Conservation (phyloP, 2,329 filamentous ascomycete species). For the Stagonosporopsis rhizophila region DNA sequence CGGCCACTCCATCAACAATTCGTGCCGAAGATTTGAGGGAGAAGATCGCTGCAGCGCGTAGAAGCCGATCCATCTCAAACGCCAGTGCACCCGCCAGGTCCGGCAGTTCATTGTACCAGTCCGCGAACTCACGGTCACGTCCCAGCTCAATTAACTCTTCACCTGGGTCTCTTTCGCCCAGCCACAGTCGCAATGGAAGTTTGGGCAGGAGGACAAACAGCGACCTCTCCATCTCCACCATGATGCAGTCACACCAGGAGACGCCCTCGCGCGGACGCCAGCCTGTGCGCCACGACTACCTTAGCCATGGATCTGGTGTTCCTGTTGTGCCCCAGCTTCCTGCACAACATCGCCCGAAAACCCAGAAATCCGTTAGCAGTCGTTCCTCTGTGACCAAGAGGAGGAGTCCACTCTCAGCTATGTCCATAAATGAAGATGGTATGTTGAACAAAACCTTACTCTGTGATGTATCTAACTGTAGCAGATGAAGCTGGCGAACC, state of each 20-base stretch:
- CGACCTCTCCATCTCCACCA: slow-evolving; percentile 32
- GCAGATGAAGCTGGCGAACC: slow-evolving; percentile 14
- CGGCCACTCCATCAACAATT: slow-evolving; percentile 22
- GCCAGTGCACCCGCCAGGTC: slow-evolving; percentile 3
- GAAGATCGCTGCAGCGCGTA: slow-evolving; percentile 28
- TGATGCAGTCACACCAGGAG: slow-evolving; percentile 33
- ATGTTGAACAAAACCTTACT: not conserved
- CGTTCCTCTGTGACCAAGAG: slow-evolving; percentile 14
- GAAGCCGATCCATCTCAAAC: slow-evolving; percentile 14
- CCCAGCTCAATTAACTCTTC: slow-evolving; percentile 18
- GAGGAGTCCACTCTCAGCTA: slow-evolving; percentile 13
- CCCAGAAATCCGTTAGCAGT: slow-evolving; percentile 10
- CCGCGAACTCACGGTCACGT: slow-evolving; percentile 10
- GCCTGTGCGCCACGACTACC: slow-evolving; percentile 13
- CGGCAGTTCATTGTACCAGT: not conserved
- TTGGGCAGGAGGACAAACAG: slow-evolving; percentile 17
- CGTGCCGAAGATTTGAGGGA: slow-evolving; percentile 25
- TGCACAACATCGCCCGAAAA: slow-evolving; percentile 8
- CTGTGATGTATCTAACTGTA: not conserved
- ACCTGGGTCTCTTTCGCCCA: slow-evolving; percentile 15
- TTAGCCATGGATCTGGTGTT: not conserved
- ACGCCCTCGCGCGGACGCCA: slow-evolving; percentile 15
- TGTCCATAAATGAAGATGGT: slow-evolving; percentile 19
- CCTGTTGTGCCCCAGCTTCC: slow-evolving; percentile 16
- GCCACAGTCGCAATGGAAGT: slow-evolving; percentile 16